Percentiles rank a stretch among this genome's conserved stretches.
These are phyloP conservation scores for Cyclotella choctawhatcheeana DNA, from an alignment of 108 stramenopile species.

Conservation along the genomic window DNA sequence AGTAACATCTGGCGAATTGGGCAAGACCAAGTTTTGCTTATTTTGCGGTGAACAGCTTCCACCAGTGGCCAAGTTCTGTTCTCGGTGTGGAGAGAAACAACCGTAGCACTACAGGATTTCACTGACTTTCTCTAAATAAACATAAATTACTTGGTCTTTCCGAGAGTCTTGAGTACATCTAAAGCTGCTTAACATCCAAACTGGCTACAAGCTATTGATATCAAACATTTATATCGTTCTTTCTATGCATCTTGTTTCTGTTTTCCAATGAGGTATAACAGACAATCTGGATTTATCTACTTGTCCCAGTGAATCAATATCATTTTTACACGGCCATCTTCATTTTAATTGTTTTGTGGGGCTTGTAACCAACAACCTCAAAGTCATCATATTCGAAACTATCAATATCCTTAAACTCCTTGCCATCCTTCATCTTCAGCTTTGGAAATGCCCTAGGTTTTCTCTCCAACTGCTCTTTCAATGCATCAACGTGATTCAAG, in stretches of 20 bases:
- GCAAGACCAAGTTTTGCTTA: slow-evolving; percentile 36
- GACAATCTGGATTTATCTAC: too few species aligned
- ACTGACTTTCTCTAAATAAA: too few species aligned
- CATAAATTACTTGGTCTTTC: too few species aligned
- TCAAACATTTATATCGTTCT: too few species aligned
- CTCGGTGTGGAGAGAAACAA: slow-evolving; percentile 44
- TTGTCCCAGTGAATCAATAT: neutral
- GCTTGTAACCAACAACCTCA: slow-evolving; percentile 93
- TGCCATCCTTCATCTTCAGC: slow-evolving; percentile 85
- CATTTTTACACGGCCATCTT: slow-evolving; percentile 96
- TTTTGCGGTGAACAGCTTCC: slow-evolving; percentile 44
- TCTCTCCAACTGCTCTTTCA: slow-evolving; percentile 93
- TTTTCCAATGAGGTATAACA: too few species aligned
- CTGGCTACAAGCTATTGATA: too few species aligned
- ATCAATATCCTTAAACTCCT: slow-evolving; percentile 85
- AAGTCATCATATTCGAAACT: slow-evolving; percentile 97
- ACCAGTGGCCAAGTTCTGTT: slow-evolving; percentile 45
- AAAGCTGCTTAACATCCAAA: too few species aligned
- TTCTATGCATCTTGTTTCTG: too few species aligned
- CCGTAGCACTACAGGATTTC: too few species aligned
- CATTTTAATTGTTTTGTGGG: slow-evolving; percentile 96
- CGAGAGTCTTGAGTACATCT: too few species aligned
- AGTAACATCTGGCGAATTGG: neutral
- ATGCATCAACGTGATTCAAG: slow-evolving; percentile 97
- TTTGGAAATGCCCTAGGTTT: slow-evolving; percentile 95